Evolutionary conservation across 2,329 filamentous ascomycete species (phyloP).

Genomic region (Keithomyces neogunnii): DNA sequence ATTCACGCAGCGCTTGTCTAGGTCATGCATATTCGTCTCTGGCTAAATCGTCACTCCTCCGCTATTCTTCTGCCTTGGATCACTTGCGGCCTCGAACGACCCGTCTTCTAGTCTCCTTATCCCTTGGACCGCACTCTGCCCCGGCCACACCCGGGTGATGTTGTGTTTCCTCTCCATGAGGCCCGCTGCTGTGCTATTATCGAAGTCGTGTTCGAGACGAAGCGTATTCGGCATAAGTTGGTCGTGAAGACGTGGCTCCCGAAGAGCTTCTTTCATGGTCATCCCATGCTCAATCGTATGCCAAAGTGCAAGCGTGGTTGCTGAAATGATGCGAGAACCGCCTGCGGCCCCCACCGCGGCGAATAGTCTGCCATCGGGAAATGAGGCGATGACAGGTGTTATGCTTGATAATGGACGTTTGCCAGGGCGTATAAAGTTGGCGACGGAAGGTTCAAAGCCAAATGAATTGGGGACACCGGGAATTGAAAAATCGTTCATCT

Average conservation of each 20-base stretch:
- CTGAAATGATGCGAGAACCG: constrained; percentile 74
- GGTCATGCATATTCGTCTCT: not conserved
- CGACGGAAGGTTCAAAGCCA: constrained; percentile 69
- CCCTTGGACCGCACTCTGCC: constrained; percentile 62
- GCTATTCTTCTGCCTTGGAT: constrained; percentile 65
- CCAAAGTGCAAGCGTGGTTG: constrained; percentile 66
- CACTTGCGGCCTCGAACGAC: constrained; percentile 68
- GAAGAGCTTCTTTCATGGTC: constrained; percentile 53
- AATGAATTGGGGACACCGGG: constrained; percentile 72
- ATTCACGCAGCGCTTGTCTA: not conserved
- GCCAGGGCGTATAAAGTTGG: constrained; percentile 72
- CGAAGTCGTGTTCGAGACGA: constrained; percentile 60
- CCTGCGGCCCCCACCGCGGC: constrained; percentile 69
- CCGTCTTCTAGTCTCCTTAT: constrained; percentile 54
- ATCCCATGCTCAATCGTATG: constrained; percentile 59
- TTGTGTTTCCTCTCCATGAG: constrained; percentile 61
- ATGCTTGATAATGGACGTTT: constrained; percentile 83
- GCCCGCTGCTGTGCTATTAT: constrained; percentile 54
- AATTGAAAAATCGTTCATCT: constrained; percentile 79
- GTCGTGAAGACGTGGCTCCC: constrained; percentile 65
- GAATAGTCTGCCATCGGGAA: constrained; percentile 54
- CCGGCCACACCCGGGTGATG: constrained; percentile 57
- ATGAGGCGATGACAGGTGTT: constrained; percentile 65
- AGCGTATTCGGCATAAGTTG: constrained; percentile 67
- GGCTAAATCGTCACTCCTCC: constrained; percentile 46